phyloP scores from a whole-genome alignment of 805 yeast genomes.

The Priceomyces castillae region DNA sequence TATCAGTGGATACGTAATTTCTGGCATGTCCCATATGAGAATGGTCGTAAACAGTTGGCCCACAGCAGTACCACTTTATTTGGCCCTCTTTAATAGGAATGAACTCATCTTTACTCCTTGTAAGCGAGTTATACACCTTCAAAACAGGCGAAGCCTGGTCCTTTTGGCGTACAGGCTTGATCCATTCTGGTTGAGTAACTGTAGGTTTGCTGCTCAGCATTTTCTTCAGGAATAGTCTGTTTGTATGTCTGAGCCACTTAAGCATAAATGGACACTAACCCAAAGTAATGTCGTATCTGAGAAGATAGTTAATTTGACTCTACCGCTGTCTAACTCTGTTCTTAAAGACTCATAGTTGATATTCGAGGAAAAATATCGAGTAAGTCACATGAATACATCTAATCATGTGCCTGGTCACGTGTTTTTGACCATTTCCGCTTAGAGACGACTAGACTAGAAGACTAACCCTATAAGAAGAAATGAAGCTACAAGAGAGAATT shows the following conservation, averaged over 20 bases:
- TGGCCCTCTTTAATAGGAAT: constrained; percentile 61
- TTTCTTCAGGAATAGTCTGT: background rate
- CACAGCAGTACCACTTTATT: constrained; percentile 96
- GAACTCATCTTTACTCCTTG: constrained; percentile 76
- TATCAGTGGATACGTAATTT: constrained; percentile 92
- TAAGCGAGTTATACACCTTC: constrained; percentile 77
- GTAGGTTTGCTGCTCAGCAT: constrained; percentile 16
- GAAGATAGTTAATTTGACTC: no score
- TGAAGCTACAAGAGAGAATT: no score
- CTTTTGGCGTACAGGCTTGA: constrained; percentile 13
- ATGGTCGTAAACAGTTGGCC: constrained; percentile 96
- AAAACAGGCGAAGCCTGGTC: constrained; percentile 31
- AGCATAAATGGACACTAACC: background rate
- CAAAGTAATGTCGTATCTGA: background rate
- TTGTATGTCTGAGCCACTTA: constrained; percentile 1
- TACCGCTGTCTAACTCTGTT: no score
- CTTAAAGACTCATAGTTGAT: no score
- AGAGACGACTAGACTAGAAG: no score
- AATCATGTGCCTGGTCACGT: no score
- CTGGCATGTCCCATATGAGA: constrained; percentile 99
- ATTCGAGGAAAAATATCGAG: no score
- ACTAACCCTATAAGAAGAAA: no score
- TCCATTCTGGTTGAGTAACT: constrained; percentile 41
- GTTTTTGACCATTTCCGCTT: no score
- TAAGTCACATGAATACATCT: no score